Conservation (phyloP, 495 filamentous ascomycete genomes). For the Neurospora tetrasperma region DNA sequence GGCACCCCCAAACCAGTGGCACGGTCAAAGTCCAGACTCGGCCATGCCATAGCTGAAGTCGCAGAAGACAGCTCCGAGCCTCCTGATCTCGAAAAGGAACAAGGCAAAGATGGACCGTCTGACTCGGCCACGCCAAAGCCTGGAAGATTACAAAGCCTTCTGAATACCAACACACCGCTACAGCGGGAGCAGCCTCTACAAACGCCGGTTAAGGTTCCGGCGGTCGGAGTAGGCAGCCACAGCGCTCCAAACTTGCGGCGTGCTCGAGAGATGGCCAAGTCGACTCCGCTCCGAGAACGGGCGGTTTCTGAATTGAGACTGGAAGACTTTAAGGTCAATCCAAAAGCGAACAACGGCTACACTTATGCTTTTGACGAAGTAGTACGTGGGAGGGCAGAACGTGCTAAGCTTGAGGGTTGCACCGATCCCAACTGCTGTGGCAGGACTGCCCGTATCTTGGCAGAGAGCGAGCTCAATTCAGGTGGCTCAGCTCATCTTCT, state of each 20-base stretch:
- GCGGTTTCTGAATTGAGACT: constrained; percentile 43
- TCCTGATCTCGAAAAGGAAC: not conserved
- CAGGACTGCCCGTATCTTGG: constrained; percentile 55
- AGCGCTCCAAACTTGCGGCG: not conserved
- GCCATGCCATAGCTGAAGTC: not conserved
- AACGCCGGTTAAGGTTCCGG: not conserved
- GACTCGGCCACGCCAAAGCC: not conserved
- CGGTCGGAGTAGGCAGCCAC: not conserved
- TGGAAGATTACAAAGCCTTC: constrained; percentile 8
- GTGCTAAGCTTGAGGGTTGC: constrained; percentile 73
- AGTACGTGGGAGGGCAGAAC: constrained; percentile 60
- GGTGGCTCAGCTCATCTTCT: constrained; percentile 18
- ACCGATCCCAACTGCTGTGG: constrained; percentile 70
- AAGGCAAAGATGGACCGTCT: not conserved
- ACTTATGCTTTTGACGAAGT: constrained; percentile 66
- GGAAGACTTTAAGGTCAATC: constrained; percentile 79
- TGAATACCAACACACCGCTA: constrained; percentile 1
- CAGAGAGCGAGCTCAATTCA: constrained; percentile 32
- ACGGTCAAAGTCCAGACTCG: not conserved
- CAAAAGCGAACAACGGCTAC: constrained; percentile 57
- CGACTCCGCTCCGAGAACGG: constrained; percentile 38
- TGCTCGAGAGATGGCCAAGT: constrained; percentile 14
- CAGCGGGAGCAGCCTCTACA: not conserved
- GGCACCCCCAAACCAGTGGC: not conserved
- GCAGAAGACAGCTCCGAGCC: not conserved